Base-by-base conservation (phyloP, 176 grass and related monocot genomes). In the Hordeum vulgare region DNA sequence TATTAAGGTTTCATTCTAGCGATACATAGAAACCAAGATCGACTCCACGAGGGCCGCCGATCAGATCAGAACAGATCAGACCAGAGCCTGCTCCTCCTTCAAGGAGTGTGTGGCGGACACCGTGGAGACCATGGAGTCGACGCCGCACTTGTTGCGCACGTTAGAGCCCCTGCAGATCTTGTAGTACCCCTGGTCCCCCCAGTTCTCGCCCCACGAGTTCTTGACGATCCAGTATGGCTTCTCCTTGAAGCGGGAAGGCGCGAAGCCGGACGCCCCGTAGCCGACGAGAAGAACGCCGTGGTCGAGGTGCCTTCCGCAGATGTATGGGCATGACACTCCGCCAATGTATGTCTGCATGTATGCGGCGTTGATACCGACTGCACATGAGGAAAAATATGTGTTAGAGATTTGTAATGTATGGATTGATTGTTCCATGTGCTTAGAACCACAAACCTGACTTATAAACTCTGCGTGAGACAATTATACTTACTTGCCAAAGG, bases 211-310 rank as follows among this genome's bases (percentile, higher is more conserved):
- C 94, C 91, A 97, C 0, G 94, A 97, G 84, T 97, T 97, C 84
- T 97, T 97, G 85, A 97, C 94, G 88, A 94, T 94, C 94, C 91
- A 94, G 82, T 90, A 94, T 5, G 91, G 91, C 87, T 97, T 97
- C 10, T 97, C 89, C 91, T 97, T 97, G n/a, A 97, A 66, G 26
- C 94, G 91, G 56, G 93, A 93, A 4, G 94, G 94, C 8, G 94
- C 86, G 11, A 91, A 93, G 35, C 91, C 94, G 9, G 91, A 41
- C 0, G 91, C 80, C 1, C 94, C 91, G 9, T 97, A 97, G 39
- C 94, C 94, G 24, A 97, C 94, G 28, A 97, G 86, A 15, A 96
- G 94, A 87, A 97, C 94, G 18, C 94, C 94, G 1, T 97, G 94
- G 80, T 97, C 94, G 56, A 97, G 85, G 61, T 75, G 58, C 62